Evolutionary conservation across 108 stramenopile genomes (phyloP).

Genomic region (Parmales sp.): DNA sequence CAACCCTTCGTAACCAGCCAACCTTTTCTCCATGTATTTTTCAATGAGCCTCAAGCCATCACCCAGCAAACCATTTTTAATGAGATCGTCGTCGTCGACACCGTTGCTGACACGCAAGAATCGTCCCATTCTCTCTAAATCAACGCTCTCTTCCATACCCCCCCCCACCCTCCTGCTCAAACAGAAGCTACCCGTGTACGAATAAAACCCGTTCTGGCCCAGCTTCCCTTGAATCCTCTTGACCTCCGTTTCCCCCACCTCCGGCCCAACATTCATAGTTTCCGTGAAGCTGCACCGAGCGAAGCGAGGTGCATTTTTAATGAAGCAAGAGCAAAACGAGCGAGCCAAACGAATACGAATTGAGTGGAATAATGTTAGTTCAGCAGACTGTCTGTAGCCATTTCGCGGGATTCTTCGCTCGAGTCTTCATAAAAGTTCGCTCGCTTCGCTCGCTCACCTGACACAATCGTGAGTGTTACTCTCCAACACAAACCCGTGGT

Average conservation of each 20-base stretch:
- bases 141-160: background rate
- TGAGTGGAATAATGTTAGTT: no score
- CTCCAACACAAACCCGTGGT: slow-evolving; percentile 56
- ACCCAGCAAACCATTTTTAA: no score
- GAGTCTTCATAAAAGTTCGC: no score
- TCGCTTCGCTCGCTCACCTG: no score
- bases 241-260: background rate
- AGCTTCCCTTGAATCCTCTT: background rate
- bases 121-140: background rate
- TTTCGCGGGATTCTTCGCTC: no score
- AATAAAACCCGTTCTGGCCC: background rate
- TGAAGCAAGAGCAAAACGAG: no score
- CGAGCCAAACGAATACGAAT: no score
- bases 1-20: no score
- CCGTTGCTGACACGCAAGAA: background rate
- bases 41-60: background rate
- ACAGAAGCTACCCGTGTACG: background rate
- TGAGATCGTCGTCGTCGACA: background rate
- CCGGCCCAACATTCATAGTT: background rate
- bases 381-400: no score
- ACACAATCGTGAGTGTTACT: slow-evolving; percentile 44
- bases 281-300: slow-evolving; percentile 34
- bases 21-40: background rate
- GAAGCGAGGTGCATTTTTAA: no score
- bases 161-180: background rate